A percentile compares a stretch with the other conserved stretches of the same genome.
Evolutionary conservation across 1,284 basidiomycete species (phyloP).

Genomic region (Rhodofomes roseus): DNA sequence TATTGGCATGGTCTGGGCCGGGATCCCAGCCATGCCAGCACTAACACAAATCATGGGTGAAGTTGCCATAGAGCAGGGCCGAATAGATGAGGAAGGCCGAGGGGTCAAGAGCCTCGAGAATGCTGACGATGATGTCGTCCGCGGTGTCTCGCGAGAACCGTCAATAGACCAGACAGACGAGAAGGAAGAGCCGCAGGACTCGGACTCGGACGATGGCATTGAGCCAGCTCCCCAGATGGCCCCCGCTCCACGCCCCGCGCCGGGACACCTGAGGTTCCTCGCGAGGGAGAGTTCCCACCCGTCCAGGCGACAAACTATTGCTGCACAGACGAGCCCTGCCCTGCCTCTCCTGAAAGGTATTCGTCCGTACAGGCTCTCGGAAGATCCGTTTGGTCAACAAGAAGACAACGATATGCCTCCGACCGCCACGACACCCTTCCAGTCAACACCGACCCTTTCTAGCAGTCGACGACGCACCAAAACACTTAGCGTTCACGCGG

Average conservation of each 20-base stretch:
- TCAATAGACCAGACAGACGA: constrained; percentile 39
- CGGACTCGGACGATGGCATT: constrained; percentile 22
- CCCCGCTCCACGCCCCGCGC: not conserved
- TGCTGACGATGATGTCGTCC: constrained; percentile 33
- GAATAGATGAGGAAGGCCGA: constrained; percentile 54
- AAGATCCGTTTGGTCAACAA: constrained; percentile 71
- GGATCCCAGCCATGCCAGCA: constrained; percentile 73
- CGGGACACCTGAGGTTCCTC: not conserved
- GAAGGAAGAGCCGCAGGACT: constrained; percentile 26
- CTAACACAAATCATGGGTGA: constrained; percentile 74
- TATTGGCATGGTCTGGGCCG: constrained; percentile 79
- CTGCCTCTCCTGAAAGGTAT: constrained; percentile 50
- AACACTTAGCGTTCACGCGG: constrained; percentile 39
- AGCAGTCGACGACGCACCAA: constrained; percentile 42
- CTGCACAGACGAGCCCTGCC: constrained; percentile 69
- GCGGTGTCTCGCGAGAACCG: constrained; percentile 12
- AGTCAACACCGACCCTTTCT: constrained; percentile 65
- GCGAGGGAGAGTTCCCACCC: constrained; percentile 13
- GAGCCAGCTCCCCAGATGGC: constrained; percentile 6
- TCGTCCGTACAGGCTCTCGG: constrained; percentile 54
- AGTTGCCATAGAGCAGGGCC: constrained; percentile 88
- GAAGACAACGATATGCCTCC: constrained; percentile 33
- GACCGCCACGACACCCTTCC: constrained; percentile 44
- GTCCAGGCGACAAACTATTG: constrained; percentile 46
- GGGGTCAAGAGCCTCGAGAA: constrained; percentile 47